These are phyloP conservation scores for Pseudogymnoascus pannorum DNA, from an alignment of 2,329 filamentous ascomycete genomes.

Conservation along the genomic window DNA sequence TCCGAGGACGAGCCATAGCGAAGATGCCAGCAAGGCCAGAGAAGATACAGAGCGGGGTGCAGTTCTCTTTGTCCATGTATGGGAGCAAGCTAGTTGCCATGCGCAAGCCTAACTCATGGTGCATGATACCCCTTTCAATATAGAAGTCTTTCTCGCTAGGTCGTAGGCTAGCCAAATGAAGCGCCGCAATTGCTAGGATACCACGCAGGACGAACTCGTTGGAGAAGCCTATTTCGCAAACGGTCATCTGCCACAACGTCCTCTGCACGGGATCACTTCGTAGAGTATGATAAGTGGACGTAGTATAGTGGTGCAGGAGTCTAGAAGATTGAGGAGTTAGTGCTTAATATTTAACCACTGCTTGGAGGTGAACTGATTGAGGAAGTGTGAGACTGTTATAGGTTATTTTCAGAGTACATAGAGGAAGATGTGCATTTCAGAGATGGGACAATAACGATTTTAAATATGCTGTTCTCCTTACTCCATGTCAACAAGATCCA, in stretches of 20 bases:
- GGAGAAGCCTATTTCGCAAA: slow-evolving; percentile 5
- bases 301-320: slow-evolving; percentile 12
- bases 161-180: slow-evolving; percentile 12
- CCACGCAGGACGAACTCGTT: slow-evolving; percentile 15
- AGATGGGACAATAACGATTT: too few relatives aligned
- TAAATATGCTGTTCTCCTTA: too few relatives aligned
- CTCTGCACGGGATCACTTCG: background rate
- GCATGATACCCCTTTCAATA: background rate
- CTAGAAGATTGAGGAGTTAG: too few relatives aligned
- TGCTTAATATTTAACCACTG: too few relatives aligned
- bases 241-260: slow-evolving; percentile 11
- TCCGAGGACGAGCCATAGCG: too few relatives aligned
- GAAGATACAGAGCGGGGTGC: slow-evolving; percentile 10
- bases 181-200: slow-evolving; percentile 10
- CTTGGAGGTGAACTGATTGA: too few relatives aligned
- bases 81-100: background rate
- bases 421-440: too few relatives aligned
- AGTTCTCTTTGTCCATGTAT: background rate
- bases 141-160: background rate
- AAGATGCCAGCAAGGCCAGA: background rate
- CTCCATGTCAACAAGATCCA: too few relatives aligned
- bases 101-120: slow-evolving; percentile 9
- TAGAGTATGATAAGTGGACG: slow-evolving; percentile 7
- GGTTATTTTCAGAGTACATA: too few relatives aligned
- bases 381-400: too few relatives aligned